Conservation (phyloP, 257 asterid species). For the Linaria vulgaris region DNA sequence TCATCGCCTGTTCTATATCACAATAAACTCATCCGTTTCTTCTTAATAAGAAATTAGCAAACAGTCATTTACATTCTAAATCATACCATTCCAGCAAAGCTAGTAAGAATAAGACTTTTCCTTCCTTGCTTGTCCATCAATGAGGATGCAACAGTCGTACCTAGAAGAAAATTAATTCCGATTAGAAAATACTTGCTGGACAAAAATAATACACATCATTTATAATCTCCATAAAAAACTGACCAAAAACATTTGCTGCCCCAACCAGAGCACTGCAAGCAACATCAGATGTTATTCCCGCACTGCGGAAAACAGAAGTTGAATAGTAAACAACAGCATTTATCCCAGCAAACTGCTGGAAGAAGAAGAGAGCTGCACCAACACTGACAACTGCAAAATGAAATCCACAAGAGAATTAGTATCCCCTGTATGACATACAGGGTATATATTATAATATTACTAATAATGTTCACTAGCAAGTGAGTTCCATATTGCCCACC, state of each 20-base stretch:
- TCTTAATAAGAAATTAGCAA: constrained; percentile 7
- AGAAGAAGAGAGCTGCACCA: constrained; percentile 81
- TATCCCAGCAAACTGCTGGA: constrained; percentile 96
- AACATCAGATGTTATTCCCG: constrained; percentile 88
- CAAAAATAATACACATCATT: not conserved
- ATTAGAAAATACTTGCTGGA: constrained; percentile 26
- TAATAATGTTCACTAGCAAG: too few species aligned
- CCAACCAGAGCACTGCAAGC: constrained; percentile 98
- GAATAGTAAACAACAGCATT: constrained; percentile 92
- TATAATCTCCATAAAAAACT: constrained; percentile 30
- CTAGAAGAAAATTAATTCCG: constrained; percentile 35
- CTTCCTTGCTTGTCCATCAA: constrained; percentile 97
- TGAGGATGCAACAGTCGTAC: constrained; percentile 84
- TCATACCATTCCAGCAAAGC: constrained; percentile 93
- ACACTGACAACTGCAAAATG: constrained; percentile 82
- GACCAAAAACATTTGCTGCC: constrained; percentile 90
- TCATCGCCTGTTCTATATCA: not conserved
- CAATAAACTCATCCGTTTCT: constrained; percentile 1
- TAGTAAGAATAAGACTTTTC: constrained; percentile 83
- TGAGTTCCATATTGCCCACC: too few species aligned
- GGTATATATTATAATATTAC: too few species aligned
- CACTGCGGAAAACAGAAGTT: constrained; percentile 89
- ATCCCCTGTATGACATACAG: constrained; percentile 1
- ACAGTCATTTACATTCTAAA: constrained; percentile 10
- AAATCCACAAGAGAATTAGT: constrained; percentile 16